phyloP scores from a whole-genome alignment of 2,329 filamentous ascomycete genomes.

The Epichloe baconii region DNA sequence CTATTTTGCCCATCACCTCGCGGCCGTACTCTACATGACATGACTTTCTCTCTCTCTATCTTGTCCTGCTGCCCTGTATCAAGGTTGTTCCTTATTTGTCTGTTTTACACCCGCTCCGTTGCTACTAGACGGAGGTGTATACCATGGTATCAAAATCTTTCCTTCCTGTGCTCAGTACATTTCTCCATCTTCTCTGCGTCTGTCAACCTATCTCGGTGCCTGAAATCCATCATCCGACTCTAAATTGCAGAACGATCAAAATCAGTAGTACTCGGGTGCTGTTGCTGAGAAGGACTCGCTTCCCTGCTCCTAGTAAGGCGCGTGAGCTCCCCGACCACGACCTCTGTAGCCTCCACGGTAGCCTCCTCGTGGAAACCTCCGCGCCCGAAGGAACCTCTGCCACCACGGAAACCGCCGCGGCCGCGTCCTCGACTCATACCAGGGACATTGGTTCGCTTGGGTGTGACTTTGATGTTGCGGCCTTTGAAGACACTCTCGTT shows the following conservation, averaged over 20 bases:
- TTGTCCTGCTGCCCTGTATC: background rate
- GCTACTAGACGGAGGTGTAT: background rate
- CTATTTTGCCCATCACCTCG: background rate
- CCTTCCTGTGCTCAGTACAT: background rate
- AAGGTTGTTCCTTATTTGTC: background rate
- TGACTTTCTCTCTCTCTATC: background rate
- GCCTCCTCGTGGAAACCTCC: conserved; percentile 43
- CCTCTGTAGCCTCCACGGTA: conserved; percentile 57
- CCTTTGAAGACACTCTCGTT: conserved; percentile 96
- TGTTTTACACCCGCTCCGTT: background rate
- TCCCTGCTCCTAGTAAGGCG: conserved; percentile 46
- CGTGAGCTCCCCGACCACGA: conserved; percentile 45
- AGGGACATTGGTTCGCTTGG: conserved; percentile 92
- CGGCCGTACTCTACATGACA: background rate
- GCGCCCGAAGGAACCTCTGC: conserved; percentile 38
- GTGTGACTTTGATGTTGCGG: conserved; percentile 84
- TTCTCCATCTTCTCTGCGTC: background rate
- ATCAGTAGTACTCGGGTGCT: conserved; percentile 7
- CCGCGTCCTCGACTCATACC: conserved; percentile 79
- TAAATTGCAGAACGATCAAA: background rate
- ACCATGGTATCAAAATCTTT: conserved; percentile 1
- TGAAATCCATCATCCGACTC: background rate
- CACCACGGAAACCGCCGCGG: conserved; percentile 38
- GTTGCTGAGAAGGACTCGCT: conserved; percentile 11
- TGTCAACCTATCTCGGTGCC: background rate